Base-by-base conservation (phyloP, 2,329 filamentous ascomycete genomes). In the Lojkania enalia region DNA sequence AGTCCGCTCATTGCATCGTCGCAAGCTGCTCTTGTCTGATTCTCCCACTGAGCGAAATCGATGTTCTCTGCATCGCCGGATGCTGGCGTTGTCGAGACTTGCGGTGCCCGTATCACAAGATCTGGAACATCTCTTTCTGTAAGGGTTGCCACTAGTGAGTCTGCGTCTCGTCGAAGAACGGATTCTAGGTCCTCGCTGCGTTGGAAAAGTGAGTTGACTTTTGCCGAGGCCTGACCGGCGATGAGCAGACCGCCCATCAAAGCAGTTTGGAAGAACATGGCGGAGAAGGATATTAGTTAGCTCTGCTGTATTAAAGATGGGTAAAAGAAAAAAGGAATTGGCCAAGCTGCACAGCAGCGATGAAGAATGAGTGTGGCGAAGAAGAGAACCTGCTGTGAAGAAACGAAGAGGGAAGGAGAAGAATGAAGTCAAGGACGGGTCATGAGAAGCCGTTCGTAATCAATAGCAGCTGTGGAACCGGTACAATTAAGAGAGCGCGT, bases 11-110 rank as follows among this genome's bases (percentile, higher is more conserved):
- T 74, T 6, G 80, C 77, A 16, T 71, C 58, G 33, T 71, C 72
- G 67, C 88, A 94, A 16, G 84, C 84, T 9, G 71, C 43, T 39
- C 61, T 55, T n/a, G 70, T 71, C 35, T 71, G 51, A 16, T 55
- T 56, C 40, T 70, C 62, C 70, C 70, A 72, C 47, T 64, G 55
- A 1, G 56, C 53, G 11, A 65, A 39, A 44, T 70, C 48, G 2
- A 52, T 55, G 44, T 56, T 54, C 14, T 65, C 55, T 39, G 64
- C 63, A 41, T 68, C 65, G n/a, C 66, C 67, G 41, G 63, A 64
- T 16, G 58, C 58, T 13, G 66, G 67, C 23, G 58, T 63, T 11
- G 66, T 50, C 13, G 64, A 64, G 32, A 60, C 51, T 20, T 63
- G 46, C n/a, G 66, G 64, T 19, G 62, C 60, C 13, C 55, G 48